Percentiles rank a stretch among this genome's conserved stretches.
Conservation (phyloP, 148 eudicot species). For the Hydrangea macrophylla region DNA sequence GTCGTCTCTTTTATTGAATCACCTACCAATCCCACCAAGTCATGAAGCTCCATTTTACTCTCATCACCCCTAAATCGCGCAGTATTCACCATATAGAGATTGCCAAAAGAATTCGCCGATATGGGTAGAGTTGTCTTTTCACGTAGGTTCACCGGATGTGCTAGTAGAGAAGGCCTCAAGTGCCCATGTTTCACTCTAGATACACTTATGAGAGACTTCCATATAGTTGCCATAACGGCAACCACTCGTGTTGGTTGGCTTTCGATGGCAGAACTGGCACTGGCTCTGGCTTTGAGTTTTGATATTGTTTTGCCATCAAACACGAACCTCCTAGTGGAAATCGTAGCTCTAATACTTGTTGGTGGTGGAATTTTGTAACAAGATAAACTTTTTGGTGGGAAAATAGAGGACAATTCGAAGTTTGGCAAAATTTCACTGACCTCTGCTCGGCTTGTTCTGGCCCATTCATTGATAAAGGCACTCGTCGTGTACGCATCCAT, state of each 20-base stretch:
- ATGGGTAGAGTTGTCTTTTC: conserved; percentile 3
- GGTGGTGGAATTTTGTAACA: too few species aligned
- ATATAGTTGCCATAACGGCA: background rate
- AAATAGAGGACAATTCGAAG: background rate
- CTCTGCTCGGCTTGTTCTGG: background rate
- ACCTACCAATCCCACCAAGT: background rate
- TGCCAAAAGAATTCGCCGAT: background rate
- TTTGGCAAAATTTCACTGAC: too few species aligned
- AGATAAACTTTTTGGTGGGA: background rate
- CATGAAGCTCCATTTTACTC: background rate
- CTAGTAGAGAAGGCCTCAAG: background rate
- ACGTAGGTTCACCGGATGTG: conserved; percentile 1
- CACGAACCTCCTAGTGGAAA: too few species aligned
- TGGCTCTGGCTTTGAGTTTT: background rate
- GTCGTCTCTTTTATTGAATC: background rate
- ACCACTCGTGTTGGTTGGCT: background rate
- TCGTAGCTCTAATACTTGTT: too few species aligned
- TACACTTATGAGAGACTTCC: conserved; percentile 5
- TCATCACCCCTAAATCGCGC: background rate
- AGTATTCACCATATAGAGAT: background rate
- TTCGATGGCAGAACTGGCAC: background rate
- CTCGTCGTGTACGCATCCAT: conserved; percentile 9
- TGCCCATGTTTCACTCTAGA: background rate
- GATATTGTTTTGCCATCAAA: conserved; percentile 1
- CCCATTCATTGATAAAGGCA: conserved; percentile 11